Percentiles rank a stretch among this genome's conserved stretches.
Conservation (phyloP, 176 grass and related monocot species). For the barley (Hordeum vulgare) region MorexV3_pseudomolecules_assembly NC_058522.1:403808997-403809496, state of each 20-base stretch:
- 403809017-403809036: neutral
- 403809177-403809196: no score
- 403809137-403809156: neutral
- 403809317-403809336: neutral
- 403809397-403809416: neutral
- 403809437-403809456: neutral
- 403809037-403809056: neutral
- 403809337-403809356: neutral
- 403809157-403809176: no score
- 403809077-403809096: neutral
- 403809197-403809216: neutral
- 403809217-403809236: neutral
- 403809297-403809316: neutral
- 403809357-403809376: neutral
- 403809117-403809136: neutral
- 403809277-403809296: neutral
- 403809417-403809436: neutral
- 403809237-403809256: neutral
- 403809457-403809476: neutral
- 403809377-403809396: neutral
- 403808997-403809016: neutral
- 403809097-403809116: neutral
- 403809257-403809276: neutral
- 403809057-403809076: neutral
- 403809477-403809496: neutral